Base-by-base conservation (phyloP, 768 basidiomycete genomes). In the Phylloporus rhodoxanthus region DNA sequence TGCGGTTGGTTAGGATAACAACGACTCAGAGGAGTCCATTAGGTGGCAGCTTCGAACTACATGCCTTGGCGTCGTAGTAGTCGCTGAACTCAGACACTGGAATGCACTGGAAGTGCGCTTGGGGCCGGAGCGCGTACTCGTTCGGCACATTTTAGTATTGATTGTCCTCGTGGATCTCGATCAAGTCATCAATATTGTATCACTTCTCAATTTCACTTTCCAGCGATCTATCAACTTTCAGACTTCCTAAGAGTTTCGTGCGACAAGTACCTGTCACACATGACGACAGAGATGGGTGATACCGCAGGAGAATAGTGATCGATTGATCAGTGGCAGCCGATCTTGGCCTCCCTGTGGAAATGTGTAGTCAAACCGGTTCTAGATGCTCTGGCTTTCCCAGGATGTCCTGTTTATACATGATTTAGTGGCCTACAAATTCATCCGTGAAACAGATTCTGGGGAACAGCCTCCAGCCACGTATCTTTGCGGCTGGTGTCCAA, bases 301-400 rank as follows among this genome's bases (percentile, higher is more conserved):
- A 2, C n/a, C 38, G 20, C n/a, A 17, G 14, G 47, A 23, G 15
- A 13, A 23, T 13, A 1, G 19, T 4, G 8, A 15, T 6, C 13
- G 2, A n/a, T 49, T 40, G 47, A 38, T n/a, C n/a, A n/a, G n/a
- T n/a, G n/a, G n/a, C n/a, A 43, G 8, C 23, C 29, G 7, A n/a
- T 55, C 0, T 29, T 55, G 14, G 40, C 54, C 5, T 8, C 11
- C 7, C 13, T 56, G 36, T 55, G 54, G 54, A 48, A 21, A 11
- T 23, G 17, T 11, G 44, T 56, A 1, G 51, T 53, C 4, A 40
- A 43, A 15, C 52, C 44, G 3, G 45, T 53, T 2, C 41, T 55
- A 2, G 45, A 53, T 14, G 19, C 33, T 21, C 23, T 53, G 5
- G 37, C 13, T 11, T 15, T 56, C 15, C 34, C 48, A 6, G 51